Evolutionary conservation across 2,329 filamentous ascomycete species (phyloP), one percentile per base, ranked within the genome.

Genomic region (Penicillium sp.): DNA sequence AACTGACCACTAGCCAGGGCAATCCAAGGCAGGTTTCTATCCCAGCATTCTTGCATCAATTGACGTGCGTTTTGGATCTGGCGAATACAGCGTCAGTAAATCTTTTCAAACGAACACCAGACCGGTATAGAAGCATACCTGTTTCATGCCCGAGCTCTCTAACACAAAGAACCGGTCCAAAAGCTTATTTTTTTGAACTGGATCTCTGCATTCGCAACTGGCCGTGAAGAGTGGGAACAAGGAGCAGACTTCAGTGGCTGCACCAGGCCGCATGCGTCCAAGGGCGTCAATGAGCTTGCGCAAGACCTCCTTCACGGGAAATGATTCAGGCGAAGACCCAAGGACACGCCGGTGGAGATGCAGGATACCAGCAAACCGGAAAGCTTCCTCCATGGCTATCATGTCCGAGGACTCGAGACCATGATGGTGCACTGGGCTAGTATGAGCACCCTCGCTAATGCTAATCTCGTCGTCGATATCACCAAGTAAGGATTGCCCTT

Each of bases 161-260:
- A 90, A 83, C 17, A 81, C 81, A 68, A 79, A 78, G 67, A 94
- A 79, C 45, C 89, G 79, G 61, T 84, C 82, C 65, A 89, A 75
- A 36, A 93, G 84, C 65, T 84, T 79, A 25, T 75, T 74, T 47
- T 85, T 78, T 62, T 88, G 82, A 3, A 72, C 73, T 33, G 77
- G 66, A 46, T 85, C 81, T 53, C 76, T 75, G 1, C 86, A 84
- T 69, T 94, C 88, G 61, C 89, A 92, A 0, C 90, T 90, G 1
- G 90, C 90, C 1, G 88, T 89, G 71, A 94, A 94, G 75, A 94
- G 85, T 0, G 90, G 90, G 61, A 94, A 92, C 37, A 94, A 71
- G 17, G 90, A 75, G 65, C 88, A 90, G 9, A 84, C 86, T 71
- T 93, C 90, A 0, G 89, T 88, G 16, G 85, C 85, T 30, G 86